These are phyloP conservation scores for Colletotrichum falcatum DNA, from an alignment of 2,329 filamentous ascomycete species.

Conservation along the genomic window DNA sequence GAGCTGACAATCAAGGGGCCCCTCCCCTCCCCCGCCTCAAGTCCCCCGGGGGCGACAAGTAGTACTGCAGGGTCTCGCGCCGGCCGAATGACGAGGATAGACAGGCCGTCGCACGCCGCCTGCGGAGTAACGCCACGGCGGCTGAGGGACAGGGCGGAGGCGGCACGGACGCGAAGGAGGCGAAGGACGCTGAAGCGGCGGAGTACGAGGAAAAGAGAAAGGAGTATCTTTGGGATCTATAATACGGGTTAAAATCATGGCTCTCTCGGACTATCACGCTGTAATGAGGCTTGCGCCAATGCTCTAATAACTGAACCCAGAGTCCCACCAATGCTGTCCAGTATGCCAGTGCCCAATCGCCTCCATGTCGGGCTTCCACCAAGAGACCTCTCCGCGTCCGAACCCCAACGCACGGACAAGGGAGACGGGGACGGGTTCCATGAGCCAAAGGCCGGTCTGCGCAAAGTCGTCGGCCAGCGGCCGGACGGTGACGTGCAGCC, in stretches of 20 bases:
- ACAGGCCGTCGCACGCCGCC: background rate
- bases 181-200: background rate
- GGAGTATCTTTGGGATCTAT: background rate
- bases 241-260: background rate
- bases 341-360: slow-evolving; percentile 67
- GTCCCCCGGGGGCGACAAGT: slow-evolving; percentile 1
- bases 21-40: no score
- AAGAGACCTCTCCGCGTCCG: slow-evolving; percentile 69
- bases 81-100: slow-evolving; percentile 1
- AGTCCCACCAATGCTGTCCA: slow-evolving; percentile 73
- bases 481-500: slow-evolving; percentile 75
- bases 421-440: slow-evolving; percentile 85
- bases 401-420: slow-evolving; percentile 74
- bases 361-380: slow-evolving; percentile 74
- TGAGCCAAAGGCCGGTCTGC: slow-evolving; percentile 79
- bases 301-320: slow-evolving; percentile 52
- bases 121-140: background rate
- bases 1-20: background rate
- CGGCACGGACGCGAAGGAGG: background rate
- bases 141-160: background rate
- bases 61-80: slow-evolving; percentile 11
- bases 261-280: slow-evolving; percentile 9
- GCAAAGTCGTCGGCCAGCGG: slow-evolving; percentile 83
- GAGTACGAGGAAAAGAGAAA: background rate
- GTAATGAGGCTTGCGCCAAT: slow-evolving; percentile 21